These are phyloP conservation scores for Ichthyophthirius multifiliis DNA, from an alignment of 169 alveolate genomes.

Conservation along the genomic window DNA sequence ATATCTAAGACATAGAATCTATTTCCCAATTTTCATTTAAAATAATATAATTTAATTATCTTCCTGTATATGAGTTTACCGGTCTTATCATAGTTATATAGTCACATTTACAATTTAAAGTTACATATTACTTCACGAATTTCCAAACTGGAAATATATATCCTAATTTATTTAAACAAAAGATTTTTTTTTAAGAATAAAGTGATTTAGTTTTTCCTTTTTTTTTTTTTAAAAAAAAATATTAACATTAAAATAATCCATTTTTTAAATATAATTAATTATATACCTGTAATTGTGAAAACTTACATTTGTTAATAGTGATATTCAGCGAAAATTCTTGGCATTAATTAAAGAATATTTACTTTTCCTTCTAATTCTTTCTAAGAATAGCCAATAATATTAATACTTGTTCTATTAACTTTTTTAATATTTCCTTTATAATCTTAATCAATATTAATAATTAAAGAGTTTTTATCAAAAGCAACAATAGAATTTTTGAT, in stretches of 20 bases:
- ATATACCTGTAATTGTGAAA: constrained; percentile 23
- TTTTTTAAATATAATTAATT: too few relatives aligned
- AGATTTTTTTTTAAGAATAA: constrained; percentile 42
- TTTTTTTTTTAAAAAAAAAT: too few relatives aligned
- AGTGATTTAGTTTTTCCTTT: constrained; percentile 11
- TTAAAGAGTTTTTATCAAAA: constrained; percentile 37
- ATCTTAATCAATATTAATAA: constrained; percentile 25
- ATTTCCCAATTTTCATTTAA: constrained; percentile 37
- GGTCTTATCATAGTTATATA: constrained; percentile 33
- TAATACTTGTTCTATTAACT: constrained; percentile 29
- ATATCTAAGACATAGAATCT: constrained; percentile 22
- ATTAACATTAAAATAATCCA: too few relatives aligned
- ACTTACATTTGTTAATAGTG: constrained; percentile 6
- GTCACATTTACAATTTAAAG: constrained; percentile 12
- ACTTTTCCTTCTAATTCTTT: constrained; percentile 8
- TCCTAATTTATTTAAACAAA: constrained; percentile 26
- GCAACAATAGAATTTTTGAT: constrained; percentile 23
- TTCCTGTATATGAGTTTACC: constrained; percentile 10
- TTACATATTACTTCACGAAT: constrained; percentile 31
- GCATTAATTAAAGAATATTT: constrained; percentile 23
- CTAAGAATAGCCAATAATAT: constrained; percentile 14
- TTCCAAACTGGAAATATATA: constrained; percentile 40
- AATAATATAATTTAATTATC: constrained; percentile 17
- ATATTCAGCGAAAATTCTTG: constrained; percentile 3
- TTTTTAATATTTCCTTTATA: constrained; percentile 9